Percentiles rank a stretch among this genome's conserved stretches.
These are phyloP conservation scores for Flaveria trinervia DNA, from an alignment of 129 eudicot genomes.

Conservation along the genomic window DNA sequence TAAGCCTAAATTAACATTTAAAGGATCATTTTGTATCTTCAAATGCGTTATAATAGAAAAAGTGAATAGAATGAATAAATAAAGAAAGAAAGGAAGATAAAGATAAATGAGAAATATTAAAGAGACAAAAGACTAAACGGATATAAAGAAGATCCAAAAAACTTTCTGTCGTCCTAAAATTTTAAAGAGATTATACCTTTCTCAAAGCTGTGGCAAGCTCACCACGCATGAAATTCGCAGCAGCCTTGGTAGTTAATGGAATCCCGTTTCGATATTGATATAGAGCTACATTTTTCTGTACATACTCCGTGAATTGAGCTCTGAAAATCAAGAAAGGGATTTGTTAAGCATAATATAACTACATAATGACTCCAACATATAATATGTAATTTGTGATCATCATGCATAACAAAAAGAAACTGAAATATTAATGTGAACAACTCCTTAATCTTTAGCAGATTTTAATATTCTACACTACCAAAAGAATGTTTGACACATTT, in stretches of 20 bases:
- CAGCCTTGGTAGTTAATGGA: slow-evolving; percentile 85
- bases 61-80: not conserved
- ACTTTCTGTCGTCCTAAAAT: not conserved
- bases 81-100: slow-evolving; percentile 3
- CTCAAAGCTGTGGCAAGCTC: slow-evolving; percentile 98
- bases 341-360: not conserved
- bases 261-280: slow-evolving; percentile 92
- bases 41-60: not conserved
- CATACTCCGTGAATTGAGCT: slow-evolving; percentile 94
- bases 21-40: slow-evolving; percentile 9
- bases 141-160: not conserved
- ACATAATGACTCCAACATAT: not conserved
- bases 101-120: not conserved
- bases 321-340: slow-evolving; percentile 30
- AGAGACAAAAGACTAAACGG: not conserved
- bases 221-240: slow-evolving; percentile 95
- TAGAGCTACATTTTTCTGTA: slow-evolving; percentile 89
- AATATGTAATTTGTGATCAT: not conserved
- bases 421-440: too few species aligned
- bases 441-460: too few species aligned
- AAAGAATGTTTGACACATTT: too few species aligned
- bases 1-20: not conserved
- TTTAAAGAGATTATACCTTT: slow-evolving; percentile 48
- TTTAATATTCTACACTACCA: too few species aligned
- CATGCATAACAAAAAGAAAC: not conserved